phyloP scores from a whole-genome alignment of 257 asterid species.

The Solanum rostratum region DNA sequence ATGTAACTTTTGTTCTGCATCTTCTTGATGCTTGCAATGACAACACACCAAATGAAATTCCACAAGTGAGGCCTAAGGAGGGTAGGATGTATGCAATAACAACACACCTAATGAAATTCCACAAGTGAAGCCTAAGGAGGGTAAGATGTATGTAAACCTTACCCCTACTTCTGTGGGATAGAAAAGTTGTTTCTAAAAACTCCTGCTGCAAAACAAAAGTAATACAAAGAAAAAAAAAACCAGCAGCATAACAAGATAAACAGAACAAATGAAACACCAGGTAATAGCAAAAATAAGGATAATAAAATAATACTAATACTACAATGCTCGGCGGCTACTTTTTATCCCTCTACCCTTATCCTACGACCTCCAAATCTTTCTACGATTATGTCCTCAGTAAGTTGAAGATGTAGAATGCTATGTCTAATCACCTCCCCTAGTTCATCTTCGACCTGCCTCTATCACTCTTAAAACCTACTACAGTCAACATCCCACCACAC shows the following conservation, averaged over 20 bases:
- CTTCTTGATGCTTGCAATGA: not conserved
- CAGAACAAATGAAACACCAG: not conserved
- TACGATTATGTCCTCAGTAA: not conserved
- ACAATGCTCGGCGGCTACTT: not conserved
- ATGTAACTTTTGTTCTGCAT: not conserved
- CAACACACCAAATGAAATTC: too few species aligned
- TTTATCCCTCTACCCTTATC: not conserved
- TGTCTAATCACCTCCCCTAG: not conserved
- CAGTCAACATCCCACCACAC: not conserved
- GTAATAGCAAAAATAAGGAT: not conserved
- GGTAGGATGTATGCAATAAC: too few species aligned
- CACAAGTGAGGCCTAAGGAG: too few species aligned
- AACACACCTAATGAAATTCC: too few species aligned
- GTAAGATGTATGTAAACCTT: too few species aligned
- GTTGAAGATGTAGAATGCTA: not conserved
- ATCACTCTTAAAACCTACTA: not conserved
- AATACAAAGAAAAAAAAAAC: too few species aligned
- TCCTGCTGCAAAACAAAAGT: too few species aligned
- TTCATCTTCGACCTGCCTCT: not conserved
- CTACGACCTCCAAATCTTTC: not conserved
- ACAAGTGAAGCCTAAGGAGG: too few species aligned
- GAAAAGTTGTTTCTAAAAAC: too few species aligned
- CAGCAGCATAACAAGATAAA: too few species aligned
- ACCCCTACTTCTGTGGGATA: too few species aligned
- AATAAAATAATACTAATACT: too few species aligned